These are phyloP conservation scores for Globisporangium cederbergense DNA, from an alignment of 352 stramenopile species.

Conservation along the genomic window DNA sequence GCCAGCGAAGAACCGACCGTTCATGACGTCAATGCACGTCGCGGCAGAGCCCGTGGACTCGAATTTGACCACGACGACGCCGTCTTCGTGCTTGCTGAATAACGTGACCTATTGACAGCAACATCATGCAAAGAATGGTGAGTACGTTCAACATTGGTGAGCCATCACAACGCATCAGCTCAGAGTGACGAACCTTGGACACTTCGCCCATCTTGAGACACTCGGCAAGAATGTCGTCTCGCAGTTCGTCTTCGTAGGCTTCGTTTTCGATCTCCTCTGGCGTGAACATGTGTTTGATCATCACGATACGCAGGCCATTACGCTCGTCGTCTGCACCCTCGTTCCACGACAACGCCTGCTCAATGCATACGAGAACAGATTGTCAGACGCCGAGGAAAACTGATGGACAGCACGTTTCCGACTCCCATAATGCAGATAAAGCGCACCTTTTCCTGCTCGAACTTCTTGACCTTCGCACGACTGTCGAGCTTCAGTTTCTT, in stretches of 20 bases:
- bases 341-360: constrained; percentile 93
- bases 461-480: constrained; percentile 82
- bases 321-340: constrained; percentile 91
- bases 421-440: not conserved
- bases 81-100: constrained; percentile 90
- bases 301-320: constrained; percentile 93
- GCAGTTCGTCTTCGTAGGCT: constrained; percentile 64
- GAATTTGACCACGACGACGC: constrained; percentile 95
- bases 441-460: constrained; percentile 82
- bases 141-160: not conserved
- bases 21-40: constrained; percentile 87
- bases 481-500: constrained; percentile 84
- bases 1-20: constrained; percentile 86
- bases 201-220: constrained; percentile 88
- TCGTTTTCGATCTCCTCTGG: constrained; percentile 85
- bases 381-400: not conserved
- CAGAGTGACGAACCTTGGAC: constrained; percentile 34
- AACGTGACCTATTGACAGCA: constrained; percentile 89
- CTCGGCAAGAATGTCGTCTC: constrained; percentile 76
- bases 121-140: not conserved
- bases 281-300: constrained; percentile 96
- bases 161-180: not conserved
- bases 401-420: not conserved
- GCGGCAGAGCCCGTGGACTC: constrained; percentile 77
- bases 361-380: constrained; percentile 25